These are phyloP conservation scores for Dillenia suffruticosa DNA, from an alignment of 164 flowering plant species.

Conservation along the genomic window DNA sequence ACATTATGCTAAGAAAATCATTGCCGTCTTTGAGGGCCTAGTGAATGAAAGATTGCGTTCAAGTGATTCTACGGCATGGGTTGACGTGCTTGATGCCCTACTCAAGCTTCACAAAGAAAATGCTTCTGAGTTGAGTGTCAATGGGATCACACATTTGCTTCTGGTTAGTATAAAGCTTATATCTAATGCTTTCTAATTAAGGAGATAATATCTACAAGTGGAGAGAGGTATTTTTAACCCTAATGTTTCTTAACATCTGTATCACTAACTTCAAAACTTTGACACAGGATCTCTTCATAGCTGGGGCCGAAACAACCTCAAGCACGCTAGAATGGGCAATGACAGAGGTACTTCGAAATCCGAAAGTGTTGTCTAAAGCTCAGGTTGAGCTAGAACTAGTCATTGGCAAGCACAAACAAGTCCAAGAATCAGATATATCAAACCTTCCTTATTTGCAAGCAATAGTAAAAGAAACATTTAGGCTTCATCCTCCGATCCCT, in stretches of 20 bases:
- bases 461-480: no score
- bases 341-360: no score
- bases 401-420: no score
- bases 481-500: no score
- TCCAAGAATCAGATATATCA: no score
- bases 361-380: no score
- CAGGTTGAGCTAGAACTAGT: no score
- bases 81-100: constrained; percentile 21
- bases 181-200: not conserved
- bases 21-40: constrained; percentile 14
- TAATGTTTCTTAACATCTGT: not conserved
- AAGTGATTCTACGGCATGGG: not conserved
- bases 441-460: no score
- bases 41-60: not conserved
- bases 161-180: constrained; percentile 2
- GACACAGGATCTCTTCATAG: no score
- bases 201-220: not conserved
- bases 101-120: constrained; percentile 12
- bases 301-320: no score
- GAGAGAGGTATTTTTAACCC: constrained; percentile 7
- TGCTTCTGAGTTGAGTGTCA: constrained; percentile 1
- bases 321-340: no score
- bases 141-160: constrained; percentile 2
- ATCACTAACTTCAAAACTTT: no score
- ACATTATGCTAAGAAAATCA: constrained; percentile 1